Evolutionary conservation across 192 early-diverging fungal genomes (phyloP).

Genomic region (Oehlia diaphana): DNA sequence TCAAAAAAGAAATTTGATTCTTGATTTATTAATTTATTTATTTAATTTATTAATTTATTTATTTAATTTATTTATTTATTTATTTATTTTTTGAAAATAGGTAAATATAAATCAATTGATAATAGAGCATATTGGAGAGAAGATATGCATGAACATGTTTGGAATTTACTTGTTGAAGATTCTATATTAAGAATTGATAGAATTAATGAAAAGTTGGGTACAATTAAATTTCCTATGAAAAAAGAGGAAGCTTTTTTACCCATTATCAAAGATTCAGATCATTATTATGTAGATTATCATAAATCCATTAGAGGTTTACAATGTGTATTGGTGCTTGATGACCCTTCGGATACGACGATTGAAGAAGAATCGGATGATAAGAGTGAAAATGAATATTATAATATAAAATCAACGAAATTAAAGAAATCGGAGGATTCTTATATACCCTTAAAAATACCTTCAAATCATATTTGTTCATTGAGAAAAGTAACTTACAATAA

Average conservation of each 20-base stretch:
- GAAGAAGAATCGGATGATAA: neutral
- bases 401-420: neutral
- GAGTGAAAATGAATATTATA: neutral
- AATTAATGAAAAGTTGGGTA: neutral
- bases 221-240: neutral
- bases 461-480: neutral
- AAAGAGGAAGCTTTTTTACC: neutral
- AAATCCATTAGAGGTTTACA: neutral
- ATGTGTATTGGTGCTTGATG: constrained; percentile 16
- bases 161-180: neutral
- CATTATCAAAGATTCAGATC: neutral
- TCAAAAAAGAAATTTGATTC: neutral
- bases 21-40: neutral
- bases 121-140: constrained; percentile 11
- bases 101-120: constrained; percentile 14
- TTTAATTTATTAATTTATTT: neutral
- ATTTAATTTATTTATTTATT: neutral
- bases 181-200: neutral
- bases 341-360: neutral
- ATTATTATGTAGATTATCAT: neutral
- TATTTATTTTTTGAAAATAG: neutral
- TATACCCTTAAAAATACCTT: neutral
- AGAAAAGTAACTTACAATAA: neutral
- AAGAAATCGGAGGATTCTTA: neutral
- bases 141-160: constrained; percentile 19